Evolutionary conservation across 306 rosid genomes (phyloP).

Genomic region (Sicyos edulis): DNA sequence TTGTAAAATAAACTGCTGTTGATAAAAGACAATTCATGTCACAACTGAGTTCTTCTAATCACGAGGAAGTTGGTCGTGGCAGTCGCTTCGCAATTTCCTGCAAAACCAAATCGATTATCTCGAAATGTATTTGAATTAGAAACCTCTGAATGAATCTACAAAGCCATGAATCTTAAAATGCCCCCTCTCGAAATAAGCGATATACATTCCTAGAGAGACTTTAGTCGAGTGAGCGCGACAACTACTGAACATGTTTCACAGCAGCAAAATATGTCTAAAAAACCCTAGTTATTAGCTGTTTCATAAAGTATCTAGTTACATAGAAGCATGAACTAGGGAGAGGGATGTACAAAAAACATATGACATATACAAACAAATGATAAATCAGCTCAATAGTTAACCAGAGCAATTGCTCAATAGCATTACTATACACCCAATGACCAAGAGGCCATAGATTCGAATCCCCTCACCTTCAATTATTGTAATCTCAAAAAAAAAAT

Average conservation of each 20-base stretch:
- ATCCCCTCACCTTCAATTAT: too few relatives aligned
- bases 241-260: neutral
- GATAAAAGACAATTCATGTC: neutral
- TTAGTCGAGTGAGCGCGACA: neutral
- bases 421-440: too few relatives aligned
- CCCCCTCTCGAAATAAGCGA: neutral
- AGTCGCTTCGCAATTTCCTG: slow-evolving; percentile 56
- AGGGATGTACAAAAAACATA: neutral
- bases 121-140: neutral
- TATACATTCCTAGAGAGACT: neutral
- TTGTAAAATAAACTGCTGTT: neutral
- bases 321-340: neutral
- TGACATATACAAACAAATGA: too few relatives aligned
- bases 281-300: neutral
- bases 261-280: neutral
- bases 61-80: slow-evolving; percentile 38
- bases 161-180: neutral
- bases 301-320: neutral
- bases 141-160: neutral
- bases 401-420: too few relatives aligned
- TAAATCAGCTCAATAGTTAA: too few relatives aligned
- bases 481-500: too few relatives aligned
- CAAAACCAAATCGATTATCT: slow-evolving; percentile 16
- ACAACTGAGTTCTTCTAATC: slow-evolving; percentile 17
- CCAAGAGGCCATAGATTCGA: too few relatives aligned